Evolutionary conservation across 306 rosid species (phyloP).

Genomic region (Dalbergia cochinchinensis): DNA sequence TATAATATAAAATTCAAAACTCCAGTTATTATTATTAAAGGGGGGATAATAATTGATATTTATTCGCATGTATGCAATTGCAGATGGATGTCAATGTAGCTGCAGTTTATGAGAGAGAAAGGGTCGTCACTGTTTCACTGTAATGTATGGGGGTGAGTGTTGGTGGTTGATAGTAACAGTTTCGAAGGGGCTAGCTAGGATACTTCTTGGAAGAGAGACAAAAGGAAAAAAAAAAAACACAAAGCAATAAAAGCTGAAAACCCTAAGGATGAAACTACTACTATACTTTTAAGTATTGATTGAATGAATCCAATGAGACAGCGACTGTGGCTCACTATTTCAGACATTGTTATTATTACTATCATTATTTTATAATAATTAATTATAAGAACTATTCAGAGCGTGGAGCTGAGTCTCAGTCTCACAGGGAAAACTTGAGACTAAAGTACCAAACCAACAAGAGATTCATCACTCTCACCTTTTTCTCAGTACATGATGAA

Average conservation of each 20-base stretch:
- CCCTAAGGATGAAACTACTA: constrained; percentile 45
- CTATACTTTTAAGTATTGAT: constrained; percentile 35
- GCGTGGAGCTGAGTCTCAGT: constrained; percentile 21
- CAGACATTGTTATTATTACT: constrained; percentile 28
- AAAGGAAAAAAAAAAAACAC: not conserved
- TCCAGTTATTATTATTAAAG: too few species aligned
- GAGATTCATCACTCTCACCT: constrained; percentile 50
- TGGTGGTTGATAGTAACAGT: constrained; percentile 53
- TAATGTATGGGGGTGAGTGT: constrained; percentile 56
- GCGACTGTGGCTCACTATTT: constrained; percentile 54
- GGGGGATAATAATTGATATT: not conserved
- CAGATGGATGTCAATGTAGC: constrained; percentile 52
- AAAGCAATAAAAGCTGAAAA: constrained; percentile 42
- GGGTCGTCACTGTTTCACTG: constrained; percentile 60
- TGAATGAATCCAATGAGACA: constrained; percentile 46
- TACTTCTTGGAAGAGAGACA: constrained; percentile 32
- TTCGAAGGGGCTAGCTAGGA: constrained; percentile 37
- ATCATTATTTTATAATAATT: not conserved
- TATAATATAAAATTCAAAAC: too few species aligned
- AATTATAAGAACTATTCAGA: constrained; percentile 14
- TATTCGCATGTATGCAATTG: constrained; percentile 36
- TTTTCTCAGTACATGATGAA: constrained; percentile 56
- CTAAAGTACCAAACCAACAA: constrained; percentile 6
- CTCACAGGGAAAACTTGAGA: constrained; percentile 42
- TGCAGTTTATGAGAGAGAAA: constrained; percentile 45